phyloP scores from a whole-genome alignment of 2,329 filamentous ascomycete species.

The Penicillium sp. region DNA sequence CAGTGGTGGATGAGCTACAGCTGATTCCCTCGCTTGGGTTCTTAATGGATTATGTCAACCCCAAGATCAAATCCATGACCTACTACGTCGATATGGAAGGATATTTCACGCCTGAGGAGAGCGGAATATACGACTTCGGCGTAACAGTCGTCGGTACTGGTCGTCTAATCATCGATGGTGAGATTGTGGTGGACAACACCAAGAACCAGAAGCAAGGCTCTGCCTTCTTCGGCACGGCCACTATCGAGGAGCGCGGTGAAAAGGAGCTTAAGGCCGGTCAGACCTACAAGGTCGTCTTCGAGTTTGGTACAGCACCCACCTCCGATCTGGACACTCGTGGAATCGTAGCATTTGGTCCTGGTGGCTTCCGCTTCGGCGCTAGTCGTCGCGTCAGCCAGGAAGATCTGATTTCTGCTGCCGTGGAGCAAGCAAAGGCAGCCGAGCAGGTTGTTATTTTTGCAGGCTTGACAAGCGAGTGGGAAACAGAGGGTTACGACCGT shows the following conservation, averaged over 20 bases:
- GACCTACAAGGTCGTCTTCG: constrained; percentile 58
- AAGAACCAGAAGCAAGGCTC: constrained; percentile 63
- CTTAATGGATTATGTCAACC: constrained; percentile 56
- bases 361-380: constrained; percentile 63
- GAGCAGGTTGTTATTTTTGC: constrained; percentile 78
- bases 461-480: constrained; percentile 78
- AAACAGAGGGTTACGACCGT: constrained; percentile 69
- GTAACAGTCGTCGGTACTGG: constrained; percentile 65
- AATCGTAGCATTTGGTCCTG: constrained; percentile 55
- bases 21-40: constrained; percentile 47
- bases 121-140: constrained; percentile 64
- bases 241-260: constrained; percentile 61
- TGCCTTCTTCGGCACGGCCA: constrained; percentile 65
- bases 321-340: constrained; percentile 54
- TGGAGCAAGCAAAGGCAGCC: constrained; percentile 64
- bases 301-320: constrained; percentile 61
- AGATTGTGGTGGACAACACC: constrained; percentile 65
- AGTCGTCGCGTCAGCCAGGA: constrained; percentile 58
- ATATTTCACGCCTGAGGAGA: constrained; percentile 59
- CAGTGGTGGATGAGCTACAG: constrained; percentile 53
- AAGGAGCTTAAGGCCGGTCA: constrained; percentile 60
- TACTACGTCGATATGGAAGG: constrained; percentile 65
- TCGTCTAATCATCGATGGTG: constrained; percentile 63
- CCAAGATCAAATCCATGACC: constrained; percentile 51
- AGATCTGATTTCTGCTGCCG: constrained; percentile 64